Evolutionary conservation across 768 basidiomycete genomes (phyloP).

Genomic region (Phaeolepiota aurea): DNA sequence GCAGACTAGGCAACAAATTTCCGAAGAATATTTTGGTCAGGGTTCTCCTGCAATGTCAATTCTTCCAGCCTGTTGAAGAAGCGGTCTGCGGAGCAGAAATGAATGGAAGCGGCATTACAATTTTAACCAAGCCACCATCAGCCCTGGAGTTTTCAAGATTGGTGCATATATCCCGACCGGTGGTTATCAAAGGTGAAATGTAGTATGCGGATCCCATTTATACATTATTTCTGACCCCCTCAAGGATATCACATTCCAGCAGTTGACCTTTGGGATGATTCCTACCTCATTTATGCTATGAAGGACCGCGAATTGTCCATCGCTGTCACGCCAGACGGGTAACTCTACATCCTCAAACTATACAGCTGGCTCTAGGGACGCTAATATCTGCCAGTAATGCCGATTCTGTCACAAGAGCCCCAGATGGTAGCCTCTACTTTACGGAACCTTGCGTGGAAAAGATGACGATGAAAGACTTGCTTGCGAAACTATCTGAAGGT

Average conservation of each 20-base stretch:
- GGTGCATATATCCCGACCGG: slow-evolving; percentile 63
- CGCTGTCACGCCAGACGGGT: slow-evolving; percentile 84
- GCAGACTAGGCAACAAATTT: no score
- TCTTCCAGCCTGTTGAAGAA: no score
- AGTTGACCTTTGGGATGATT: slow-evolving; percentile 52
- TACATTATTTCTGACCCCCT: background rate
- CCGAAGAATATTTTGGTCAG: no score
- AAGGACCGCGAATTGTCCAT: slow-evolving; percentile 52
- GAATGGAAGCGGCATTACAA: slow-evolving; percentile 45
- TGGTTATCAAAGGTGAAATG: slow-evolving; percentile 55
- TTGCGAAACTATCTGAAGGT: slow-evolving; percentile 20
- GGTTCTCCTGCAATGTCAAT: no score
- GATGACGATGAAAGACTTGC: slow-evolving; percentile 56
- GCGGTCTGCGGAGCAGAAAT: slow-evolving; percentile 31
- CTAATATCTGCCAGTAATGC: slow-evolving; percentile 45
- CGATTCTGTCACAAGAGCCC: slow-evolving; percentile 55
- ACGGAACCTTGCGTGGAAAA: slow-evolving; percentile 62
- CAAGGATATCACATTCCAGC: slow-evolving; percentile 44
- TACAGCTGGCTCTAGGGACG: no score
- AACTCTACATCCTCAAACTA: slow-evolving; percentile 10
- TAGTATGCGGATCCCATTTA: background rate
- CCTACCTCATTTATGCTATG: slow-evolving; percentile 52
- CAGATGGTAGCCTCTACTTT: slow-evolving; percentile 58
- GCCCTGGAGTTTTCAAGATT: slow-evolving; percentile 63
- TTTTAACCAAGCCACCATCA: slow-evolving; percentile 48